Evolutionary conservation across 1,284 basidiomycete genomes (phyloP), one percentile per base, ranked within the genome.

Genomic region (Pulveroboletus sp.): DNA sequence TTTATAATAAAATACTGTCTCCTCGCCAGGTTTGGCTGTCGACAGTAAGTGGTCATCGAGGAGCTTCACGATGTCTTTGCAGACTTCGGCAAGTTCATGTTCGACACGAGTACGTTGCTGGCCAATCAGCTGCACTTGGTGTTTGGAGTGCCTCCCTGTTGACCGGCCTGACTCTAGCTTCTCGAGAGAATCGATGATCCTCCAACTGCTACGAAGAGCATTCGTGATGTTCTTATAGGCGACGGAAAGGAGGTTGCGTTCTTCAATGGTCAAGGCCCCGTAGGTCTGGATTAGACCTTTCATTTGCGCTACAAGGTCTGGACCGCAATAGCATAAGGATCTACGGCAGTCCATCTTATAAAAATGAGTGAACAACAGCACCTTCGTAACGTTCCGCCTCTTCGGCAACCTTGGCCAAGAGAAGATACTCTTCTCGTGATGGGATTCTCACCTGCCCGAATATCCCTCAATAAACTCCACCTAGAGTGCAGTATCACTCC

Each of bases 141-240:
- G 75, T 40, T 70, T 69, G 61, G 46, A 66, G 7, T 68, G 56
- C 15, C 63, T 68, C 29, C 60, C 71, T 33, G 61, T 62, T 35
- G 54, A 55, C 57, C 57, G 74, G 63, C 70, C 58, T 9, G 72
- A 70, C 60, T 81, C 79, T 57, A 78, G 69, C 65, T 81, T 83
- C 68, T 84, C 82, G 40, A 86, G 68, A 24, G 75, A 74, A 55
- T 85, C 81, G 55, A 86, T 75, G 48, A 78, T 76, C 54, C 86
- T 80, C 85, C 85, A 87, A 61, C 83, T 84, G 54, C 78, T 80
- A 45, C 86, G 83, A 44, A 85, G 77, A 20, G 69, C 75, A 59
- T 84, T 84, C 6, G 84, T 88, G 54, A 83, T 71, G 62, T 86
- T 87, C 74, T 89, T 88, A 71, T 86, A 88, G 22, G 86, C 86